These are phyloP conservation scores for Candida sojae DNA, from an alignment of 1,139 yeast species.

Conservation along the genomic window DNA sequence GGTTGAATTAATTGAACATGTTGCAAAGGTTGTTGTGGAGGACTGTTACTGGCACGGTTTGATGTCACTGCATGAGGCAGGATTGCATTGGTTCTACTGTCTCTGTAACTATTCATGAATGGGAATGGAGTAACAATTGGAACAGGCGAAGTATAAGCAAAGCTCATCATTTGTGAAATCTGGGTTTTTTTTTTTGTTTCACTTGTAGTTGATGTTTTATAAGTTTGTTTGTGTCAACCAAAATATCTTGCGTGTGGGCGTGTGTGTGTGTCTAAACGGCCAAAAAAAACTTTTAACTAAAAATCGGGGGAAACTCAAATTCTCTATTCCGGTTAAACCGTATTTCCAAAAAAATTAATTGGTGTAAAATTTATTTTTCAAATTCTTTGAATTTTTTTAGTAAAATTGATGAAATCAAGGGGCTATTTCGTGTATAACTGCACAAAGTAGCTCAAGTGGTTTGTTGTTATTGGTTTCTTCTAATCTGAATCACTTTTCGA, in stretches of 20 bases:
- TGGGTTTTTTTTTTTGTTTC: not conserved
- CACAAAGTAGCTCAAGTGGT: too few species aligned
- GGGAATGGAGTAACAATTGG: not conserved
- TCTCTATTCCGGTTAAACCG: conserved; percentile 2
- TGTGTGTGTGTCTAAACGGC: not conserved
- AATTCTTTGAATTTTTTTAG: not conserved
- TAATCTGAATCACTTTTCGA: too few species aligned
- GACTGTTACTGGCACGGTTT: not conserved
- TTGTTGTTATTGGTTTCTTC: too few species aligned
- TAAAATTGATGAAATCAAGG: not conserved
- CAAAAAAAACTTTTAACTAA: not conserved
- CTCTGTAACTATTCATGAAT: conserved; percentile 1
- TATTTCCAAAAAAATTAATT: conserved; percentile 1
- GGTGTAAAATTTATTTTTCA: not conserved
- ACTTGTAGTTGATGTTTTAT: not conserved
- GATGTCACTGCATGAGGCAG: not conserved
- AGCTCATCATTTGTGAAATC: conserved; percentile 1
- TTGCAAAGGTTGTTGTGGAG: conserved; percentile 1
- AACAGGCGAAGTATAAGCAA: not conserved
- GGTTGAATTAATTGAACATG: not conserved
- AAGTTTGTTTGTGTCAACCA: conserved; percentile 1
- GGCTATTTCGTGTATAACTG: not conserved
- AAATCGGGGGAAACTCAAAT: not conserved
- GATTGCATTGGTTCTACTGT: not conserved
- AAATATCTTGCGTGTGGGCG: not conserved